Conservation (phyloP, 441 rosid species). For the Adansonia gregorii region DNA sequence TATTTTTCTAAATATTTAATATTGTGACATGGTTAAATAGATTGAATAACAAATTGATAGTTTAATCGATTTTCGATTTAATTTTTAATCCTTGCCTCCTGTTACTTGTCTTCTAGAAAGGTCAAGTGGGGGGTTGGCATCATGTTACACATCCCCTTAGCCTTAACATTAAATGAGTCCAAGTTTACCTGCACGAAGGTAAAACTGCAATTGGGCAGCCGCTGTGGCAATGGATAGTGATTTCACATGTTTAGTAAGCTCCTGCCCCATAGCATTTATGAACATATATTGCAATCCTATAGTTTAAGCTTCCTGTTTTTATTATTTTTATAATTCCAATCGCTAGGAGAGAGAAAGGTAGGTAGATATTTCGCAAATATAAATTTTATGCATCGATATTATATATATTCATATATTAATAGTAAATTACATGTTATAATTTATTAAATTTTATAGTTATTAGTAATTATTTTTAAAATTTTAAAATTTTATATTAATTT, state of each 20-base stretch:
- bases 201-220: conserved; percentile 86
- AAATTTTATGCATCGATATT: no score
- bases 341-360: conserved; percentile 34
- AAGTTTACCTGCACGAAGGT: conserved; percentile 55
- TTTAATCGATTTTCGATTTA: no score
- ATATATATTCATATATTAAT: no score
- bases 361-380: no score
- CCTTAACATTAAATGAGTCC: conserved; percentile 29
- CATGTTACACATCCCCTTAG: not conserved
- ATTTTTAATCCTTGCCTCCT: conserved; percentile 30
- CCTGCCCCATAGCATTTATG: conserved; percentile 11
- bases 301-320: conserved; percentile 21
- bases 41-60: no score
- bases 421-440: no score
- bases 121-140: conserved; percentile 71
- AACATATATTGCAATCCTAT: conserved; percentile 6
- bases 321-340: conserved; percentile 6
- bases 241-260: not conserved
- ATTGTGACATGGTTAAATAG: no score
- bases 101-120: conserved; percentile 95
- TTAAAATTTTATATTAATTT: no score
- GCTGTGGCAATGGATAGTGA: conserved; percentile 39
- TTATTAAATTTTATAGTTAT: no score
- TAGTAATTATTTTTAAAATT: no score
- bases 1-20: no score